Conservation (phyloP, 768 basidiomycete genomes). For the Hydnum rufescens region DNA sequence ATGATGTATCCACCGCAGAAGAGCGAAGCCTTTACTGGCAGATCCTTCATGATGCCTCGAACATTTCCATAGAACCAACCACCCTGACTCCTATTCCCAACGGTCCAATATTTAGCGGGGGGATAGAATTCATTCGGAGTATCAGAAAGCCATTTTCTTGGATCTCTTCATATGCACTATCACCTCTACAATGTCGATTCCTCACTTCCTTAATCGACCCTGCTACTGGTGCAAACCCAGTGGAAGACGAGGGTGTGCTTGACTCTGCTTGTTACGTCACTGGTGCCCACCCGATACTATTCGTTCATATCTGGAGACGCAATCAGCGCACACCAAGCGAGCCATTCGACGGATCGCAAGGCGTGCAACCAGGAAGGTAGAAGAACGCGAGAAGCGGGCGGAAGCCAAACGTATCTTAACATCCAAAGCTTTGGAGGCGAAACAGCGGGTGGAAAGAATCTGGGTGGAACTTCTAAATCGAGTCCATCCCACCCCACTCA, state of each 20-base stretch:
- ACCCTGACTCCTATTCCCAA: neutral
- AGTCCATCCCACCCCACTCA: slow-evolving; percentile 33
- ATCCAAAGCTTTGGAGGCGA: slow-evolving; percentile 45
- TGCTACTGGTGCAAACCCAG: slow-evolving; percentile 1
- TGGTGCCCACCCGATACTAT: neutral
- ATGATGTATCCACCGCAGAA: slow-evolving; percentile 22
- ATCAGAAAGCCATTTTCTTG: neutral
- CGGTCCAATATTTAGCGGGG: neutral
- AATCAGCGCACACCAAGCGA: too few species aligned
- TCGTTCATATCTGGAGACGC: neutral
- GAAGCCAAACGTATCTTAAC: slow-evolving; percentile 21
- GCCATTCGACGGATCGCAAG: slow-evolving; percentile 14
- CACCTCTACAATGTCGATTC: slow-evolving; percentile 1
- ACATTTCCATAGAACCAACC: slow-evolving; percentile 7
- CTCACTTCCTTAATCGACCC: slow-evolving; percentile 5
- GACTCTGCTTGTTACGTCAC: neutral
- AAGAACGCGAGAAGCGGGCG: slow-evolving; percentile 23
- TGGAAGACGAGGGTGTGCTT: neutral
- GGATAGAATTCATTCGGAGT: neutral
- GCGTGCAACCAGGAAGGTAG: slow-evolving; percentile 12
- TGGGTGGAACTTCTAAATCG: slow-evolving; percentile 40
- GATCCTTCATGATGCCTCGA: slow-evolving; percentile 29
- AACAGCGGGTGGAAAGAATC: slow-evolving; percentile 35
- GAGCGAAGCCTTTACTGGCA: slow-evolving; percentile 37
- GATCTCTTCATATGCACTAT: slow-evolving; percentile 3